Evolutionary conservation across 2,329 filamentous ascomycete genomes (phyloP).

Genomic region (Penicillium capsulatum): DNA sequence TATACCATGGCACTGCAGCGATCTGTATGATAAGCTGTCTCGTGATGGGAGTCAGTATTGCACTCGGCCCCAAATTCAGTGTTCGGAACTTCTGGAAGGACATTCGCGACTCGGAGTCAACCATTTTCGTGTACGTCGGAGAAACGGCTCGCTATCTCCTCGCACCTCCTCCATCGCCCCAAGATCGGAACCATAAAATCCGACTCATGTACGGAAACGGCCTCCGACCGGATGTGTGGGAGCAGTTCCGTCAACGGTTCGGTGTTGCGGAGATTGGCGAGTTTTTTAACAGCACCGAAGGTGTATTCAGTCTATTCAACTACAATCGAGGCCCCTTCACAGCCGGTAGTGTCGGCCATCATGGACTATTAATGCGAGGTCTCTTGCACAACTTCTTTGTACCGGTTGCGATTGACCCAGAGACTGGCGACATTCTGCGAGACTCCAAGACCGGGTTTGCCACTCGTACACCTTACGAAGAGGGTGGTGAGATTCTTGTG

Average conservation of each 20-base stretch:
- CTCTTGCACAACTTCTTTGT: slow-evolving; percentile 54
- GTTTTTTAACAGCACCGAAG: slow-evolving; percentile 76
- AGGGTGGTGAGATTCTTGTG: slow-evolving; percentile 74
- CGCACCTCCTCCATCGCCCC: slow-evolving; percentile 53
- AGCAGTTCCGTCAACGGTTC: slow-evolving; percentile 53
- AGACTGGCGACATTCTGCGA: slow-evolving; percentile 62
- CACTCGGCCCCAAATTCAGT: slow-evolving; percentile 54
- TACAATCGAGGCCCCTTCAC: slow-evolving; percentile 59
- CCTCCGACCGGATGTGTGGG: slow-evolving; percentile 48
- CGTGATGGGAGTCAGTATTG: slow-evolving; percentile 45
- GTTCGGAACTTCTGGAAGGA: slow-evolving; percentile 68
- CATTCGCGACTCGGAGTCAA: slow-evolving; percentile 62
- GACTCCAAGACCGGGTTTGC: slow-evolving; percentile 67
- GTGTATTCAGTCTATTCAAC: slow-evolving; percentile 61
- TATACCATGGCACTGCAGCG: slow-evolving; percentile 72
- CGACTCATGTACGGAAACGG: slow-evolving; percentile 49
- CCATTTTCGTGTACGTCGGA: slow-evolving; percentile 72
- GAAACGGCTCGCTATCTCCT: slow-evolving; percentile 72
- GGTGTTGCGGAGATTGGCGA: slow-evolving; percentile 56
- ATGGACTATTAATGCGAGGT: slow-evolving; percentile 59
- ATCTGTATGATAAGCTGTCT: slow-evolving; percentile 57
- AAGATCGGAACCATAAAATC: slow-evolving; percentile 45
- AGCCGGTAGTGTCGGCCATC: slow-evolving; percentile 64
- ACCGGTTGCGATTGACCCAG: slow-evolving; percentile 65
- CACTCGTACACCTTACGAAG: slow-evolving; percentile 57